Evolutionary conservation across 106 monocot genomes (phyloP), one percentile per base, ranked within the genome.

Genomic region (Phalaenopsis aphrodite): DNA sequence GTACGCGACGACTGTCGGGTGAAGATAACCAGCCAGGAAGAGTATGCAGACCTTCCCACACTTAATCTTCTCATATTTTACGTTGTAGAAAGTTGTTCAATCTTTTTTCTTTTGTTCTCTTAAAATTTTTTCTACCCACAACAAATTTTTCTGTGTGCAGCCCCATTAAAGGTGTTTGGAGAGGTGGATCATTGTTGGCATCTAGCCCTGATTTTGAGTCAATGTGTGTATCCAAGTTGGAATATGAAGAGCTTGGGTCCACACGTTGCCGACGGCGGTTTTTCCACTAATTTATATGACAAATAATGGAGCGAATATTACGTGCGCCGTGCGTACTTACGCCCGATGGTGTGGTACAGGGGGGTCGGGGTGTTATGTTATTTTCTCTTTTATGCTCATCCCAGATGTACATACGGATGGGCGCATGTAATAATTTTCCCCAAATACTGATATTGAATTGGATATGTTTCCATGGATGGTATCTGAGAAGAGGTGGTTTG

Each of bases 161-260:
- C 61, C 90, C 94, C n/a, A 92, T 94, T 85, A 79, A 89, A 42
- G 97, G 94, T 45, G 94, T 89, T 30, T 98, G 97, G 97, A 90
- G 94, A 83, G 97, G 97, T 66, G 97, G 97, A 45, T 98, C 97
- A 14, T 84, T 98, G 46, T 72, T 98, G 21, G 97, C 94, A 52
- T 94, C 94, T 9, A 92, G 92, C 46, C 97, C 94, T 45, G 97
- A 98, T 84, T 98, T 94, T 84, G 95, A 94, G 81, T 89, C 90
- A 64, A 94, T 98, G 94, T 98, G 97, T 46, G 75, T 94, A 57
- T 94, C 94, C 64, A 98, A 98, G 72, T 47, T 85, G 15, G 97
- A 98, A 77, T 98, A 98, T 69, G 94, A 98, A 79, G 97, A 98
- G 86, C 73, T 90, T 74, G 97, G 97, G 79, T 94, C 97, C 43